Evolutionary conservation across 164 flowering plant species (phyloP), one percentile per base, ranked within the genome.

Genomic region (Umbellularia californica): DNA sequence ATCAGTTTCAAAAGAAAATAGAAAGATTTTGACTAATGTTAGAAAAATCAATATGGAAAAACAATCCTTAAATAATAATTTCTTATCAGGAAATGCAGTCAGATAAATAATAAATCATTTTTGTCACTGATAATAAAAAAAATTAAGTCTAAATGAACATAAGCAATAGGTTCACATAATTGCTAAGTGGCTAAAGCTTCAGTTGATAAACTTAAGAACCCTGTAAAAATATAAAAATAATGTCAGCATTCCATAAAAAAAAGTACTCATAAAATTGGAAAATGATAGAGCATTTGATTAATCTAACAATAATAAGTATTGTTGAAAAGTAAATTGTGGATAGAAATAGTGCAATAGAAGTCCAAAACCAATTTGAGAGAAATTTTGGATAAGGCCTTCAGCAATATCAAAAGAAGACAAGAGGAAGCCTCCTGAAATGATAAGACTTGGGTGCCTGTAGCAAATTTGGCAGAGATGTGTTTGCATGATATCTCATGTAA

Each of bases 401-500:
- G 77, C 74, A 75, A 73, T 83, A 83, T 84, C 86, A 87, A 80
- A 73, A 35, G 84, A 71, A 52, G 78, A 77, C 70, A 77, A 76
- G 65, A 47, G 80, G 77, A 93, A 77, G 86, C 92, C 89, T 92
- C 90, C 79, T 85, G 89, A 85, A 90, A 85, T 76, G 91, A 88
- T 67, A 91, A 84, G 79, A 81, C 79, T 78, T 77, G 28, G 81
- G 74, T 72, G 81, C 77, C 74, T 85, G 86, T 69, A 78, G 89
- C 85, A 83, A 76, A 85, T 86, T 84, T 95, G 85, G 85, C 86
- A 85, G 72, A 85, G 75, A 86, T 78, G 75, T 64, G 74, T 85
- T 83, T 82, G 86, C 89, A 91, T 98, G 98, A 96, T 96, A 81
- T 85, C 92, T 87, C 68, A 74, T 28, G 52, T 79, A 83, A 78